A percentile compares a stretch with the other conserved stretches of the same genome.
These are phyloP conservation scores for Ophiostoma sp. DNA, from an alignment of 2,329 filamentous ascomycete species.

Conservation along the genomic window DNA sequence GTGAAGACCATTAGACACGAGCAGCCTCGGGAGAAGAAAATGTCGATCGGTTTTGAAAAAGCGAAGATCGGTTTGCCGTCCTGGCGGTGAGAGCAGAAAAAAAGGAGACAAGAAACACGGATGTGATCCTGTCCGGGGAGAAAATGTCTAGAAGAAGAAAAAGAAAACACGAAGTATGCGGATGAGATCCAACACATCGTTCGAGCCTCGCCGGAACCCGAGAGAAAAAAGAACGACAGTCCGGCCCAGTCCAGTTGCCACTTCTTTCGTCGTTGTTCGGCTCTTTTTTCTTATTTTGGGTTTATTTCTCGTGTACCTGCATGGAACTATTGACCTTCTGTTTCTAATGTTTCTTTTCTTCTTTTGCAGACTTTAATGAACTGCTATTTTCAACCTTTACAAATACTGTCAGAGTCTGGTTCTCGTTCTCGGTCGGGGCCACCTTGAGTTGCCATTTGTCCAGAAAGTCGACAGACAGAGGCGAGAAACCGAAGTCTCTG, in stretches of 20 bases:
- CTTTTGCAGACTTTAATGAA: too few species aligned
- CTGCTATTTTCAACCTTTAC: too few species aligned
- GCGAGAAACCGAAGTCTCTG: not conserved
- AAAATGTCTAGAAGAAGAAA: not conserved
- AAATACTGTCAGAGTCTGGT: not conserved
- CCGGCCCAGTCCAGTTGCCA: not conserved
- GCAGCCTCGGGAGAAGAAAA: not conserved
- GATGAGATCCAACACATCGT: not conserved
- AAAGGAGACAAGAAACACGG: not conserved
- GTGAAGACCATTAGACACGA: not conserved
- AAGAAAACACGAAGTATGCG: not conserved
- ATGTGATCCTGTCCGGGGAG: not conserved
- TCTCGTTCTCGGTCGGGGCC: not conserved
- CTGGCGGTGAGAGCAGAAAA: not conserved
- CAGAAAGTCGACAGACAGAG: not conserved
- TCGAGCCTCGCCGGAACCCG: not conserved
- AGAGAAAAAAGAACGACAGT: not conserved
- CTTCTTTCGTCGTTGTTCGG: not conserved
- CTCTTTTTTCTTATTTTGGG: not conserved
- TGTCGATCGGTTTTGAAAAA: not conserved
- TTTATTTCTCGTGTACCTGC: not conserved
- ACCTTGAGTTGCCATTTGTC: not conserved
- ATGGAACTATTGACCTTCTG: not conserved
- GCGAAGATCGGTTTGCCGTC: not conserved
- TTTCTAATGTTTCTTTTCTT: not conserved